phyloP scores from a whole-genome alignment of 768 basidiomycete species.

The Hericium rajendrae region DNA sequence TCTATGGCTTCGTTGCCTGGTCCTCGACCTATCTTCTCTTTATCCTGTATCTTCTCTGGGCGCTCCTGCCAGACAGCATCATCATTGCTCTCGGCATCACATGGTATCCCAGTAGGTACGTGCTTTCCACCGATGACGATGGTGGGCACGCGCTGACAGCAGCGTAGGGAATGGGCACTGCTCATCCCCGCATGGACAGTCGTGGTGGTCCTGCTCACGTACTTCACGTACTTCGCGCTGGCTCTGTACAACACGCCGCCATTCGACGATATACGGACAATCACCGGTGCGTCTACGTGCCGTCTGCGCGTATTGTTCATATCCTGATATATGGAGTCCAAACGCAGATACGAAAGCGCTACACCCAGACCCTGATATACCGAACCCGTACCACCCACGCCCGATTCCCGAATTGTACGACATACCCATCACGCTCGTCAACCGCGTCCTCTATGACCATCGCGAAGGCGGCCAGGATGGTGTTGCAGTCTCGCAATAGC shows the following conservation, averaged over 20 bases:
- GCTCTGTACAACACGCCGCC: slow-evolving; percentile 63
- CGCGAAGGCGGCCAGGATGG: background rate
- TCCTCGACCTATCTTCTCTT: slow-evolving; percentile 66
- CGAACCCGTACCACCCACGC: slow-evolving; percentile 37
- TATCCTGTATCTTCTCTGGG: slow-evolving; percentile 69
- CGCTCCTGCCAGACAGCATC: slow-evolving; percentile 62
- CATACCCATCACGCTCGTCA: slow-evolving; percentile 74
- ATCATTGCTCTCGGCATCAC: slow-evolving; percentile 57
- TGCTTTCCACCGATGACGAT: background rate
- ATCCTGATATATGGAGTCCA: background rate
- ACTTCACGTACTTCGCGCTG: slow-evolving; percentile 67
- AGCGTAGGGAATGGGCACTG: slow-evolving; percentile 71
- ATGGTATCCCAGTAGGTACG: slow-evolving; percentile 84
- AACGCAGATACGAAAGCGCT: slow-evolving; percentile 47
- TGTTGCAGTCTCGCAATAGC: too few species aligned
- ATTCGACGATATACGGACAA: slow-evolving; percentile 55
- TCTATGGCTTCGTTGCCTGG: slow-evolving; percentile 88
- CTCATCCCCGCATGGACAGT: slow-evolving; percentile 73
- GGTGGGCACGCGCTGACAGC: background rate
- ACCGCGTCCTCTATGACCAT: slow-evolving; percentile 51
- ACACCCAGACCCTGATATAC: slow-evolving; percentile 29
- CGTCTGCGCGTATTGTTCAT: background rate
- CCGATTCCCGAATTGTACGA: slow-evolving; percentile 66
- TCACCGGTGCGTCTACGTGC: slow-evolving; percentile 43
- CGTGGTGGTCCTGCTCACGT: slow-evolving; percentile 62